Base-by-base conservation (phyloP, 306 rosid genomes). In the Sechiopsis laciniata region DNA sequence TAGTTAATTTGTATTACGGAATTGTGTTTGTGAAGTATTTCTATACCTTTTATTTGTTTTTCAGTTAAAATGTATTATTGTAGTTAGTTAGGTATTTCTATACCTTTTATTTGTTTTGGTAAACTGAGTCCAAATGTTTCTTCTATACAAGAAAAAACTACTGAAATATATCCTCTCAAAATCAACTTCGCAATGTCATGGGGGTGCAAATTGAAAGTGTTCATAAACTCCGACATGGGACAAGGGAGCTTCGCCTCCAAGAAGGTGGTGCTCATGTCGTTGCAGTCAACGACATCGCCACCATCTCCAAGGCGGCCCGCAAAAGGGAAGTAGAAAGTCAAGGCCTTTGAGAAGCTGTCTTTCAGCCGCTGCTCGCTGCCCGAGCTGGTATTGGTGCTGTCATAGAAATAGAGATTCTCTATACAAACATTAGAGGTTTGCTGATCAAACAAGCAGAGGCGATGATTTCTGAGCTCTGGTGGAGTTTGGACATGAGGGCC, bases 401-500 rank as follows among this genome's bases (percentile, higher is more conserved):
- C 16, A 61, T 84, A 90, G 58, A 90, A 84, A 74, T 68, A 79
- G 66, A 90, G 24, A 9, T 81, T 1, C 7, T 87, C 89, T 2
- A 82, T 53, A 60, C 76, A 85, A 0, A 59, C 14, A 0, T 48
- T 46, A 42, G 72, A 57, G 66, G 71, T 7, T 10, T 79, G 6
- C 14, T 75, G 75, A 29, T 85, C 95, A n/a, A 84, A 21, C 85
- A 80, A 26, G 0, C 84, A 84, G 20, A 88, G 85, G 2, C 60
- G 64, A 16, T 75, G 52, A 48, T 56, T 56, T 67, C 5, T 75
- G 16, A 75, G 74, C 8, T 82, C 75, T 55, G 82, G 67, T 20
- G 87, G 84, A 52, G 90, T 88, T 88, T 26, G 29, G 83, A 77
- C 29, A 62, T 78, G 78, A 81, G 5, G 95, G 95, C 60, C 74